Conservation (phyloP, 306 rosid species). For the Lablab purpureus region DNA sequence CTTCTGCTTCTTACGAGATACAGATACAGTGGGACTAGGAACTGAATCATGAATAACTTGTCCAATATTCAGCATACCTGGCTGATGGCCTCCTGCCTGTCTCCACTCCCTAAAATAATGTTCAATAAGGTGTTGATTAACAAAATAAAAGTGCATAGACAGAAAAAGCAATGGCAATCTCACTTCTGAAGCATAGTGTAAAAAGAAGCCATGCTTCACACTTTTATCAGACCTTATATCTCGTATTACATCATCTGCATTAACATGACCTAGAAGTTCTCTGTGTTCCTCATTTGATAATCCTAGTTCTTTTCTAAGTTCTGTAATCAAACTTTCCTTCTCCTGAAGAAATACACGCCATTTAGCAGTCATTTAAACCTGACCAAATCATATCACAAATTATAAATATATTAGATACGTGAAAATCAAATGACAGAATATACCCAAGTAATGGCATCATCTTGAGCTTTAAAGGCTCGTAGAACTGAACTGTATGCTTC, state of each 20-base stretch:
- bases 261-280: constrained; percentile 89
- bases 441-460: constrained; percentile 99
- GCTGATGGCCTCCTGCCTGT: constrained; percentile 81
- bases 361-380: constrained; percentile 63
- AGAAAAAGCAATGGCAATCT: constrained; percentile 32
- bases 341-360: constrained; percentile 78
- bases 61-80: constrained; percentile 63
- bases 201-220: constrained; percentile 33
- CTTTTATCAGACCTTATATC: constrained; percentile 76
- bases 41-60: constrained; percentile 76
- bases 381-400: constrained; percentile 44
- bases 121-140: constrained; percentile 44
- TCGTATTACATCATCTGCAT: constrained; percentile 85
- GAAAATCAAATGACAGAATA: constrained; percentile 52
- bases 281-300: constrained; percentile 94
- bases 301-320: constrained; percentile 92
- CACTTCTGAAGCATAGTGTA: constrained; percentile 28
- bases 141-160: constrained; percentile 31
- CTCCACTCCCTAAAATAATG: constrained; percentile 85
- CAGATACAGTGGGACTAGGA: constrained; percentile 89
- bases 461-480: constrained; percentile 98
- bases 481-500: constrained; percentile 96
- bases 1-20: constrained; percentile 91
- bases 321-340: constrained; percentile 90
- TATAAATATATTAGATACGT: constrained; percentile 42